These are phyloP conservation scores for Starmerella vitae DNA, from an alignment of 805 yeast genomes.

Conservation along the genomic window DNA sequence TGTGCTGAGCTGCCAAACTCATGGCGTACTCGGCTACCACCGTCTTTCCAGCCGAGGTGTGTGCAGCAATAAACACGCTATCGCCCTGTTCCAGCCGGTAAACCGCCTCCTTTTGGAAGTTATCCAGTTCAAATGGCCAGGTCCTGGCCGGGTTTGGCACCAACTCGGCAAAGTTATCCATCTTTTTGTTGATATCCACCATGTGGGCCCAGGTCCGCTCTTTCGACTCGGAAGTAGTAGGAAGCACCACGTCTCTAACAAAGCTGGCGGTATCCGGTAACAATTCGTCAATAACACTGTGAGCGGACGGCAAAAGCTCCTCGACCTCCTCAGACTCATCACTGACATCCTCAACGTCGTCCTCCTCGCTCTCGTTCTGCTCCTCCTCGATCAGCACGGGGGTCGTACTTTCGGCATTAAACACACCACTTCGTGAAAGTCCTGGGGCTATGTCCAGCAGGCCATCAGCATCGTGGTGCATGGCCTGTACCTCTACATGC, in stretches of 20 bases:
- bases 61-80: conserved; percentile 97
- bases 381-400: conserved; percentile 7
- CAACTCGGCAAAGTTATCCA: conserved; percentile 72
- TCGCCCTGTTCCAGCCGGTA: conserved; percentile 95
- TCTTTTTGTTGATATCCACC: conserved; percentile 70
- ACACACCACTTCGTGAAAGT: conserved; percentile 51
- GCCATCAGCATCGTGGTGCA: conserved; percentile 62
- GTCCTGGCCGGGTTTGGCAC: conserved; percentile 86
- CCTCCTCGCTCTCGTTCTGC: conserved; percentile 7
- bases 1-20: conserved; percentile 88
- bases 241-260: conserved; percentile 26
- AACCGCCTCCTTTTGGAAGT: conserved; percentile 92
- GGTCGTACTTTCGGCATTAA: conserved; percentile 20
- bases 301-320: neutral
- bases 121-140: conserved; percentile 92
- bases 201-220: conserved; percentile 86
- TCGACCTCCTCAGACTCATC: neutral
- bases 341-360: conserved; percentile 7
- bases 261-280: conserved; percentile 40
- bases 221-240: neutral
- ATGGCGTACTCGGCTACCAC: conserved; percentile 98
- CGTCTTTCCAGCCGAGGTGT: conserved; percentile 96
- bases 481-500: conserved; percentile 22
- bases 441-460: conserved; percentile 77
- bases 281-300: conserved; percentile 32